Evolutionary conservation across 768 basidiomycete species (phyloP).

Genomic region (Boletus tomentosulus): DNA sequence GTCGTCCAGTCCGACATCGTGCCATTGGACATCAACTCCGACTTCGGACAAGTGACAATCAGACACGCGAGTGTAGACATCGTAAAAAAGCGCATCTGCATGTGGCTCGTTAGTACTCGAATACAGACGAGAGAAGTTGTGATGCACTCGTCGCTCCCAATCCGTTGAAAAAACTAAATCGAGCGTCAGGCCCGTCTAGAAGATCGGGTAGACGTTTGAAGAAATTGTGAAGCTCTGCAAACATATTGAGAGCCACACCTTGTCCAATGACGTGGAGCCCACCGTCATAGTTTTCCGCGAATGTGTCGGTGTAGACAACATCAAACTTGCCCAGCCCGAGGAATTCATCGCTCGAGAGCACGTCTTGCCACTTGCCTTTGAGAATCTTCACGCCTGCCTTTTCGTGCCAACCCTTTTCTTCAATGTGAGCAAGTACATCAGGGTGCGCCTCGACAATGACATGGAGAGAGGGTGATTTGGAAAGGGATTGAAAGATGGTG

Average conservation of each 20-base stretch:
- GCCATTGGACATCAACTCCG: conserved; percentile 79
- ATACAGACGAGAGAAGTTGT: neutral
- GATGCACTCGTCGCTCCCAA: conserved; percentile 87
- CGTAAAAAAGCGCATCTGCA: conserved; percentile 84
- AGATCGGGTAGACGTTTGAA: conserved; percentile 79
- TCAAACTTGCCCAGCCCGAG: conserved; percentile 74
- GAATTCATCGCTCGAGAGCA: conserved; percentile 56
- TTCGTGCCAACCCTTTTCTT: conserved; percentile 69
- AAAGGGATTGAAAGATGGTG: conserved; percentile 64
- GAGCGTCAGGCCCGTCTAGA: conserved; percentile 65
- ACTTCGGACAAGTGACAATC: conserved; percentile 83
- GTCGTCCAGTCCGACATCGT: conserved; percentile 56
- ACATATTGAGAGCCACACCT: neutral
- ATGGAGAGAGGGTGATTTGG: conserved; percentile 61
- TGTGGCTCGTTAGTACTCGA: neutral
- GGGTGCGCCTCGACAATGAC: conserved; percentile 94
- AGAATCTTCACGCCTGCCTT: conserved; percentile 74
- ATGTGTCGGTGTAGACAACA: conserved; percentile 88
- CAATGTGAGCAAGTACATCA: conserved; percentile 84
- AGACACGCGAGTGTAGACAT: conserved; percentile 82
- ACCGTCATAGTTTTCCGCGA: conserved; percentile 82
- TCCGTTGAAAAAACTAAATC: conserved; percentile 95
- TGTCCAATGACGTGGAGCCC: conserved; percentile 2
- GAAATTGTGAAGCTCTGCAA: conserved; percentile 65
- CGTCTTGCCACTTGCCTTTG: conserved; percentile 94